A percentile compares a stretch with the other conserved stretches of the same genome.
Evolutionary conservation across 2,329 filamentous ascomycete species (phyloP).

Genomic region (Dothideomycetes sp.): DNA sequence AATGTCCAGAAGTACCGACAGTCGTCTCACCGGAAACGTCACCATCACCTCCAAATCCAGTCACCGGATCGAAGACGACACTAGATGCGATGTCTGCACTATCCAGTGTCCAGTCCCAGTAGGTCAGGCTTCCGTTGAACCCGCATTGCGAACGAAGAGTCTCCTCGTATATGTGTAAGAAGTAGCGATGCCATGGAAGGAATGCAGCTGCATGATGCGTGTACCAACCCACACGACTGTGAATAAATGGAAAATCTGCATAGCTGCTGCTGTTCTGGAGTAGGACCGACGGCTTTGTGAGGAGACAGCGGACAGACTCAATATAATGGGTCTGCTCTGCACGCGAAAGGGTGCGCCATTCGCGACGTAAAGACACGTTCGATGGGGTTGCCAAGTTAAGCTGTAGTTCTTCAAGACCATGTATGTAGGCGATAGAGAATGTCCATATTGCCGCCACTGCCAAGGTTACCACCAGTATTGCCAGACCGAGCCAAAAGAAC

Average conservation of each 20-base stretch:
- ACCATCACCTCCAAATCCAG: no score
- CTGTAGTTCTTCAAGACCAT: no score
- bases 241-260: conserved; percentile 17
- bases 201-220: conserved; percentile 15
- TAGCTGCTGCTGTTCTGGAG: conserved; percentile 12
- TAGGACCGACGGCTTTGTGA: conserved; percentile 12
- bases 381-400: no score
- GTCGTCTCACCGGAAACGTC: no score
- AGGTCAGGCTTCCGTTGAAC: conserved; percentile 14
- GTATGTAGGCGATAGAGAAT: no score
- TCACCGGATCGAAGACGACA: no score
- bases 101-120: conserved; percentile 22
- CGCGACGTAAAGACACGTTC: conserved; percentile 9
- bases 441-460: no score
- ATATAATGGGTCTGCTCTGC: conserved; percentile 15
- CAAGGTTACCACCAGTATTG: no score
- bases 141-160: conserved; percentile 14
- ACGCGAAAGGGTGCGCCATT: conserved; percentile 14
- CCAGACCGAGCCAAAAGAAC: no score
- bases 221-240: conserved; percentile 13
- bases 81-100: no score
- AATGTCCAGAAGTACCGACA: no score
- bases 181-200: conserved; percentile 18
- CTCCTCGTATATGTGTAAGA: conserved; percentile 15
- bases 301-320: conserved; percentile 15